Conservation (phyloP, 1,284 basidiomycete genomes). For the Phlebopus sp. region DNA sequence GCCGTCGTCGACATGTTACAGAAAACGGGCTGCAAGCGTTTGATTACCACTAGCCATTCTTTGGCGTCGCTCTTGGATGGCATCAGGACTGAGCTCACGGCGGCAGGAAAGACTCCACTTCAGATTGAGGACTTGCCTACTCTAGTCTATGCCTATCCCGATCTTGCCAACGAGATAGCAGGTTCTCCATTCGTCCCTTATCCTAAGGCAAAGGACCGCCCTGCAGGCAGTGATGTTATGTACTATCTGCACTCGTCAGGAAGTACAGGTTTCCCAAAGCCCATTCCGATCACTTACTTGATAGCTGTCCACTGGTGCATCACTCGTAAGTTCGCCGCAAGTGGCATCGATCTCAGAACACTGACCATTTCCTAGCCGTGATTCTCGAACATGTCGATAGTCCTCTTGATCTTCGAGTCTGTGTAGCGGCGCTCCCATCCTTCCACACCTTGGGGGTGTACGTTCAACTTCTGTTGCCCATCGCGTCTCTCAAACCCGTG, state of each 20-base stretch:
- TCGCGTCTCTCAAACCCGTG: conserved; percentile 12
- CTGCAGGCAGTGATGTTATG: conserved; percentile 2
- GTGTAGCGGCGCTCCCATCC: conserved; percentile 14
- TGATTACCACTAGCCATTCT: conserved; percentile 31
- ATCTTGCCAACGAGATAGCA: conserved; percentile 23
- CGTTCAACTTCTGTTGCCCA: conserved; percentile 14
- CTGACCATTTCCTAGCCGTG: conserved; percentile 8
- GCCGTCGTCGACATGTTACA: conserved; percentile 33
- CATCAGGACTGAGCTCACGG: conserved; percentile 19
- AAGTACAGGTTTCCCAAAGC: conserved; percentile 30
- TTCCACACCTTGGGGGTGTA: conserved; percentile 20
- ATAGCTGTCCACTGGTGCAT: conserved; percentile 16
- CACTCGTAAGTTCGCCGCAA: conserved; percentile 11
- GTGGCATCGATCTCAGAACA: background rate
- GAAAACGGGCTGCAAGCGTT: conserved; percentile 28
- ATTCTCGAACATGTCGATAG: conserved; percentile 9
- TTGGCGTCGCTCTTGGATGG: conserved; percentile 25
- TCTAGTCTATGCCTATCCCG: conserved; percentile 30
- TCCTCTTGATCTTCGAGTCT: background rate
- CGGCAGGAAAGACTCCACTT: conserved; percentile 11
- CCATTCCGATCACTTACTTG: conserved; percentile 21
- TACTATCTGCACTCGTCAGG: conserved; percentile 28
- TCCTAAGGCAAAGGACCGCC: conserved; percentile 13
- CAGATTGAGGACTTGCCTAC: conserved; percentile 32
- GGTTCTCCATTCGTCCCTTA: conserved; percentile 24